Percentiles rank a stretch among this genome's conserved stretches.
Evolutionary conservation across 2,329 filamentous ascomycete species (phyloP).

Genomic region (Beauveria sp.): DNA sequence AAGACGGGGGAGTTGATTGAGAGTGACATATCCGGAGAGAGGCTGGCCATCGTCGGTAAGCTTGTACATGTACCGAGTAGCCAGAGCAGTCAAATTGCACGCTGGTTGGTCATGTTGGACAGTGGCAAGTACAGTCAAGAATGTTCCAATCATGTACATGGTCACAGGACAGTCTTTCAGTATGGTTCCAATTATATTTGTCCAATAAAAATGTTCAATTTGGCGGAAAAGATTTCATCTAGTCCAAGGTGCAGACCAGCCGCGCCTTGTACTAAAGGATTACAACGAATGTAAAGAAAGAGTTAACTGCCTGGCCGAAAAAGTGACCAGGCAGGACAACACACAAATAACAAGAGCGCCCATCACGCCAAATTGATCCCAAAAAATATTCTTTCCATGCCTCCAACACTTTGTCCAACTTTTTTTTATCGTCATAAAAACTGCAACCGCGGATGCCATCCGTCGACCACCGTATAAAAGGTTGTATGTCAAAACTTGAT

Average conservation of each 20-base stretch:
- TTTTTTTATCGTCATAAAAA: slow-evolving; percentile 26
- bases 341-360: slow-evolving; percentile 18
- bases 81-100: no score
- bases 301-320: neutral
- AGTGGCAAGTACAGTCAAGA: no score
- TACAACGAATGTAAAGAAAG: slow-evolving; percentile 17
- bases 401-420: slow-evolving; percentile 16
- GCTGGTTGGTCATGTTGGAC: no score
- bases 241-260: slow-evolving; percentile 9
- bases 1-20: neutral
- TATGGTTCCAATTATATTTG: neutral
- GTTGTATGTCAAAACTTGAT: slow-evolving; percentile 31
- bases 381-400: slow-evolving; percentile 17
- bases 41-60: neutral
- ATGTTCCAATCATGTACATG: no score
- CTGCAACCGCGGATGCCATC: neutral
- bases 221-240: slow-evolving; percentile 8
- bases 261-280: slow-evolving; percentile 9
- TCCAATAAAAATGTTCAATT: slow-evolving; percentile 9
- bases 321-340: slow-evolving; percentile 13
- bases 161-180: neutral
- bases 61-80: neutral
- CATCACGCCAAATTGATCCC: slow-evolving; percentile 20
- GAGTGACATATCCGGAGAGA: neutral
- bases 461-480: slow-evolving; percentile 21